phyloP scores from a whole-genome alignment of 2,329 filamentous ascomycete genomes.

The Scolecobasidium constrictum region DNA sequence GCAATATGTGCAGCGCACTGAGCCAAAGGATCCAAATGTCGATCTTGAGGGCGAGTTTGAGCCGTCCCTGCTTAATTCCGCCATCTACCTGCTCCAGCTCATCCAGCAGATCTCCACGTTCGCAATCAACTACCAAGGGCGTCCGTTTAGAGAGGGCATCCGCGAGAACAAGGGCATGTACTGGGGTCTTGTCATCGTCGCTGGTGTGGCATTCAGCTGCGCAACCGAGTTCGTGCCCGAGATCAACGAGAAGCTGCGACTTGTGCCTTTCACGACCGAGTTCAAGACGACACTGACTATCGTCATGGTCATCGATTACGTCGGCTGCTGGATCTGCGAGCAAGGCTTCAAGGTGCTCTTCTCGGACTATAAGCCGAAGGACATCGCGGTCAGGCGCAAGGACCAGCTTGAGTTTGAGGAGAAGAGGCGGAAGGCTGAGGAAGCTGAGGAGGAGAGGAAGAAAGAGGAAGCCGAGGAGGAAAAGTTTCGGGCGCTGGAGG shows the following conservation, averaged over 20 bases:
- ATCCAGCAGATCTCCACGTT: conserved; percentile 99
- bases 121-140: conserved; percentile 97
- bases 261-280: conserved; percentile 79
- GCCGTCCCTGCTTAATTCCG: conserved; percentile 89
- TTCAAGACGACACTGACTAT: conserved; percentile 81
- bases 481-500: too few species aligned
- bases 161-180: conserved; percentile 97
- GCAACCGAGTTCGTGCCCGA: conserved; percentile 93
- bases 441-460: conserved; percentile 30
- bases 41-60: conserved; percentile 93
- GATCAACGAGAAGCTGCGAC: conserved; percentile 83
- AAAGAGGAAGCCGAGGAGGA: conserved; percentile 16
- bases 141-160: conserved; percentile 92
- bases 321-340: conserved; percentile 78
- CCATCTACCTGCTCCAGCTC: conserved; percentile 91
- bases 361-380: conserved; percentile 84
- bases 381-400: conserved; percentile 76
- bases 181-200: conserved; percentile 85
- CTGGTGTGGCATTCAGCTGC: conserved; percentile 83
- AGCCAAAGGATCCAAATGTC: conserved; percentile 62
- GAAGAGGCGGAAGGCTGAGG: conserved; percentile 52
- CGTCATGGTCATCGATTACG: conserved; percentile 82
- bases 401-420: conserved; percentile 77
- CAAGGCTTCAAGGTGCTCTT: conserved; percentile 74
- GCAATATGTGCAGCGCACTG: conserved; percentile 72